phyloP scores from a whole-genome alignment of 805 yeast species.

The Brettanomyces sp. region DNA sequence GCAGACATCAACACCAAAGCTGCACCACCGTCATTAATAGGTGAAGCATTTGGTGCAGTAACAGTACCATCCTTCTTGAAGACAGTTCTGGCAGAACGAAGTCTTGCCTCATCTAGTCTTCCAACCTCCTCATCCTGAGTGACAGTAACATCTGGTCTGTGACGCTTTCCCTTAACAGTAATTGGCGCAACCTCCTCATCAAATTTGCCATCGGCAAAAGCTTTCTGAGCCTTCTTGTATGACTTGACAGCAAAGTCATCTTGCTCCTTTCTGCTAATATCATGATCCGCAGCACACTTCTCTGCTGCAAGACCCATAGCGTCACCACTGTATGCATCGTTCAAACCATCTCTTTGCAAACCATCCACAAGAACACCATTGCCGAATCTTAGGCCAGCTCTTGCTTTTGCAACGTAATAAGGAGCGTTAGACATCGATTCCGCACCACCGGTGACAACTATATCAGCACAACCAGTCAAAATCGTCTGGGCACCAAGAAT shows the following conservation, averaged over 20 bases:
- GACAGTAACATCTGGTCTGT: slow-evolving; percentile 73
- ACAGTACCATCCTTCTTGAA: slow-evolving; percentile 95
- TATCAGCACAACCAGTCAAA: slow-evolving; percentile 79
- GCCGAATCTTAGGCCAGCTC: slow-evolving; percentile 88
- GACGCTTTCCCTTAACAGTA: slow-evolving; percentile 82
- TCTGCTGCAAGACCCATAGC: slow-evolving; percentile 98
- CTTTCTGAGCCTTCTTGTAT: slow-evolving; percentile 78
- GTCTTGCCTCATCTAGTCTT: slow-evolving; percentile 68
- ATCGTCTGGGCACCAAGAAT: slow-evolving; percentile 88
- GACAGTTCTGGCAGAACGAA: slow-evolving; percentile 83
- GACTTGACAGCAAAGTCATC: slow-evolving; percentile 81
- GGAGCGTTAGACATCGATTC: slow-evolving; percentile 97
- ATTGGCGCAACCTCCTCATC: slow-evolving; percentile 76
- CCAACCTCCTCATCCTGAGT: slow-evolving; percentile 74
- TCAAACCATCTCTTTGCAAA: slow-evolving; percentile 82
- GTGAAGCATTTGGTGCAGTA: slow-evolving; percentile 95
- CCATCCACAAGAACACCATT: slow-evolving; percentile 77
- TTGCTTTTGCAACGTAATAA: slow-evolving; percentile 77
- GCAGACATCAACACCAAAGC: slow-evolving; percentile 86
- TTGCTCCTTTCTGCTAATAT: slow-evolving; percentile 73
- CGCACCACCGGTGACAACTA: slow-evolving; percentile 95
- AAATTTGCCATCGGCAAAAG: slow-evolving; percentile 77
- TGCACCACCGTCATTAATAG: slow-evolving; percentile 96
- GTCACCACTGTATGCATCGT: slow-evolving; percentile 79
- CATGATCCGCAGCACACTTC: slow-evolving; percentile 82